Evolutionary conservation across 2,329 filamentous ascomycete genomes (phyloP), one percentile per base, ranked within the genome.

Genomic region (Emergomyces pasteurianus): DNA sequence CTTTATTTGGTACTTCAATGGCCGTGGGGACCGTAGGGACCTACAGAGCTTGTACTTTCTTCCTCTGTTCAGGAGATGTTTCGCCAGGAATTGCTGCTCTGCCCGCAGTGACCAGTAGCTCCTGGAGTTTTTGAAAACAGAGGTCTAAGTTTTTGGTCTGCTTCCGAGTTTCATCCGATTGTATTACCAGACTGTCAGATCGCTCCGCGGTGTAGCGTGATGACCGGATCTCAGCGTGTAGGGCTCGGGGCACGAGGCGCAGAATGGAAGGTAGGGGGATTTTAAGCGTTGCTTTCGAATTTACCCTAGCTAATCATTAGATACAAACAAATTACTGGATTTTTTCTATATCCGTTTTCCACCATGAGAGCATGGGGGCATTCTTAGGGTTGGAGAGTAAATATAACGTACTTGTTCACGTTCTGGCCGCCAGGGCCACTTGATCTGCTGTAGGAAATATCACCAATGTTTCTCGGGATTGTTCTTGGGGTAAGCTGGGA

Each of bases 381-480:
- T 21, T 36, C 18, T 26, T 60, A 46, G 23, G 49, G 28, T 9
- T 9, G 42, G 36, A n/a, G 23, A 14, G 23, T 3, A 28, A 56
- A 64, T 61, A 61, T 58, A 59, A 69, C 77, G 65, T 72, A 86
- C 84, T 87, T 87, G 73, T 87, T 87, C 61, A 87, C 84, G 74
- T 87, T 86, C 71, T 87, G 84, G 12, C 84, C 84, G 58, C 84
- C 84, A 21, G 84, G 84, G 3, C 84, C 84, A 58, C 83, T 84
- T 2, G 84, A 85, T 61, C 84, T 78, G 69, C 82, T 85, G 70
- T 85, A 87, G 56, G 78, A 82, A 65, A 86, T 69, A 63, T 84
- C 79, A 67, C 82, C 79, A 61, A 86, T 77, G 64, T 75, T 75
- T 60, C 77, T 78, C 31, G 84, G 82, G 60, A 86, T 80, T 16